Conservation (phyloP, 805 yeast genomes). For the Saccharomycopsis capsularis region DNA sequence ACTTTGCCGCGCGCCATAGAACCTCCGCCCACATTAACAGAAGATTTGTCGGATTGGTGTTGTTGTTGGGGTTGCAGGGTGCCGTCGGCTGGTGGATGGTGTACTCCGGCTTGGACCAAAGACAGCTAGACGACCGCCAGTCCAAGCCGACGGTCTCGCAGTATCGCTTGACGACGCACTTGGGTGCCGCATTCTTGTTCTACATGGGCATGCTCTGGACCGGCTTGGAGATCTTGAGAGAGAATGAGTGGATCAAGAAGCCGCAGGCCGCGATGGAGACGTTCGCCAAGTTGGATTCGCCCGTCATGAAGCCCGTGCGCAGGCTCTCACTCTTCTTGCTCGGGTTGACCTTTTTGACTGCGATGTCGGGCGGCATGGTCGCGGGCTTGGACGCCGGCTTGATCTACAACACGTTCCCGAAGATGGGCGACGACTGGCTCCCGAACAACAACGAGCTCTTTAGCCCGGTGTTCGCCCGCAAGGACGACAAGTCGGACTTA, state of each 20-base stretch:
- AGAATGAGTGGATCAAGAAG: constrained; percentile 57
- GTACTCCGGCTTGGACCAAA: constrained; percentile 82
- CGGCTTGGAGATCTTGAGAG: constrained; percentile 76
- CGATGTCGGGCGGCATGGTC: constrained; percentile 96
- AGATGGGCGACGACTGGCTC: constrained; percentile 66
- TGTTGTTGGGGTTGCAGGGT: constrained; percentile 85
- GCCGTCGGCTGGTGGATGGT: constrained; percentile 99
- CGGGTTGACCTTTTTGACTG: constrained; percentile 73
- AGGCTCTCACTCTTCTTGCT: constrained; percentile 49
- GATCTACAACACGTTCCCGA: constrained; percentile 93
- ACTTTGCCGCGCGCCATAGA: constrained; percentile 60
- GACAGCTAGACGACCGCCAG: constrained; percentile 66
- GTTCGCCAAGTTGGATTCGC: constrained; percentile 54
- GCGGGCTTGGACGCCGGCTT: constrained; percentile 98
- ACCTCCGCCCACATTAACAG: constrained; percentile 62
- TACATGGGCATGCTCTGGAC: constrained; percentile 89
- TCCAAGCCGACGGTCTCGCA: constrained; percentile 98
- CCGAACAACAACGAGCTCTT: constrained; percentile 77
- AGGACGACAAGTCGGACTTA: constrained; percentile 60
- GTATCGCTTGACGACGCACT: constrained; percentile 86
- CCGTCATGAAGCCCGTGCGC: constrained; percentile 53
- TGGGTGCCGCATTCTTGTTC: constrained; percentile 85
- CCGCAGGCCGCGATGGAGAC: constrained; percentile 51
- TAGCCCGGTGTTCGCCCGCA: constrained; percentile 64
- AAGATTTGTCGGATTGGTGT: constrained; percentile 65